phyloP scores from a whole-genome alignment of 352 stramenopile genomes.

The Plasmopara halstedii region DNA sequence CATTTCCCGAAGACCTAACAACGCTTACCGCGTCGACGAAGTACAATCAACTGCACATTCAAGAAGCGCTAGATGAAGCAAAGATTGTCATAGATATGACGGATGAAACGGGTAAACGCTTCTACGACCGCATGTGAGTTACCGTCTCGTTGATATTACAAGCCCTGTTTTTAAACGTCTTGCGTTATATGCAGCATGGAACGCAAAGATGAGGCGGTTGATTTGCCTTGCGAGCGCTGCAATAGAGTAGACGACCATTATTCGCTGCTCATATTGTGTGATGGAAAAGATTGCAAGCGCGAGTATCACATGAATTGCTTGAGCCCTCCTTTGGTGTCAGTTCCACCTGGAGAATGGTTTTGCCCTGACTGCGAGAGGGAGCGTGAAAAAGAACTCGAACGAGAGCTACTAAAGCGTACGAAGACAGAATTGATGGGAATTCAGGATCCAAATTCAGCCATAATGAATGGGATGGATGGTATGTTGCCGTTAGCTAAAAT shows the following conservation, averaged over 20 bases:
- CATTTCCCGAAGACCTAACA: slow-evolving; percentile 61
- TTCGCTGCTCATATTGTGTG: slow-evolving; percentile 78
- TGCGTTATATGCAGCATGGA: slow-evolving; percentile 46
- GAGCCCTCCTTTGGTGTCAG: slow-evolving; percentile 43
- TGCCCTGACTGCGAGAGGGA: slow-evolving; percentile 62
- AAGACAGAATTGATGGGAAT: slow-evolving; percentile 22
- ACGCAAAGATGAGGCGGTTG: slow-evolving; percentile 45
- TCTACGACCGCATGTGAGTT: slow-evolving; percentile 79
- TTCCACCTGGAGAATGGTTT: slow-evolving; percentile 72
- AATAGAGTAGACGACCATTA: slow-evolving; percentile 77
- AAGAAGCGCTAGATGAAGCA: slow-evolving; percentile 66
- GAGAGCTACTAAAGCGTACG: slow-evolving; percentile 27
- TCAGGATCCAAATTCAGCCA: slow-evolving; percentile 7
- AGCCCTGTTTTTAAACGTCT: slow-evolving; percentile 3
- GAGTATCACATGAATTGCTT: slow-evolving; percentile 87
- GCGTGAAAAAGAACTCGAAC: slow-evolving; percentile 31
- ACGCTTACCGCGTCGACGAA: slow-evolving; percentile 57
- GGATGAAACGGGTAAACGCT: slow-evolving; percentile 41
- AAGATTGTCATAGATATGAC: slow-evolving; percentile 57
- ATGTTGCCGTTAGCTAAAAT: slow-evolving; percentile 11
- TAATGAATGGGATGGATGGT: slow-evolving; percentile 12
- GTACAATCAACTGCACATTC: slow-evolving; percentile 59
- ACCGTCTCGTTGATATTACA: background rate
- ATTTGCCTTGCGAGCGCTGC: slow-evolving; percentile 77
- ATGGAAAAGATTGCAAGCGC: slow-evolving; percentile 70